Evolutionary conservation across 2,329 filamentous ascomycete genomes (phyloP).

Genomic region (Boeremia exigua): DNA sequence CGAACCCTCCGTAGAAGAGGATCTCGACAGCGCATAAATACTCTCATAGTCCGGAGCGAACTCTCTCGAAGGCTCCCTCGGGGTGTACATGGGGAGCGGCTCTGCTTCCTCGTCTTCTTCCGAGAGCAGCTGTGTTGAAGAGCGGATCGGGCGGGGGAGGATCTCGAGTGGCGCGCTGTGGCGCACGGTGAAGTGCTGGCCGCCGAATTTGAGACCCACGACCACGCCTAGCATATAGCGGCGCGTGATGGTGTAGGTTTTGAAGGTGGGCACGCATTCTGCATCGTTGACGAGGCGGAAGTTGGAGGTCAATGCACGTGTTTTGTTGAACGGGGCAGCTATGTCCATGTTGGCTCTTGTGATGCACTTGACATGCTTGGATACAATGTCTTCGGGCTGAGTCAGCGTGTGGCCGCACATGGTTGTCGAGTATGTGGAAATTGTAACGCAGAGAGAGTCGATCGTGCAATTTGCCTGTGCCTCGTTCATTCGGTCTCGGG

Average conservation of each 20-base stretch:
- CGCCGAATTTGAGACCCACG: conserved; percentile 36
- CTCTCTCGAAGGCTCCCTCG: conserved; percentile 36
- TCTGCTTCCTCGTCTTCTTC: conserved; percentile 36
- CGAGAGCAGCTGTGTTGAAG: conserved; percentile 2
- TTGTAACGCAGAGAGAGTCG: conserved; percentile 36
- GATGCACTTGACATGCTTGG: conserved; percentile 42
- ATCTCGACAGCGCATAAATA: conserved; percentile 29
- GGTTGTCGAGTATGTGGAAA: conserved; percentile 41
- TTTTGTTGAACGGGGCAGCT: conserved; percentile 28
- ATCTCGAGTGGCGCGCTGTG: conserved; percentile 40
- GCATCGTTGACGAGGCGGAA: conserved; percentile 43
- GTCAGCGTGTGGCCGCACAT: conserved; percentile 36
- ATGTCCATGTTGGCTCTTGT: conserved; percentile 33
- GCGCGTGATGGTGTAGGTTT: conserved; percentile 42
- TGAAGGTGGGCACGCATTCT: conserved; percentile 45
- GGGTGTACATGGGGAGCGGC: conserved; percentile 39
- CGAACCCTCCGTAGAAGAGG: conserved; percentile 21
- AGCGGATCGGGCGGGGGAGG: conserved; percentile 31
- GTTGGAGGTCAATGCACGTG: conserved; percentile 31
- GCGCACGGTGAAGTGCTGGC: conserved; percentile 35
- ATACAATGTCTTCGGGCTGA: conserved; percentile 37
- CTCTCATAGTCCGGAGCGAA: conserved; percentile 42
- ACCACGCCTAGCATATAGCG: conserved; percentile 36
- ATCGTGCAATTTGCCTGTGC: conserved; percentile 31
- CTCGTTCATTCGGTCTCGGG: conserved; percentile 26